These are phyloP conservation scores for Trypanosoma cruzi DNA, from an alignment of 208 protist species.

Conservation along the genomic window DNA sequence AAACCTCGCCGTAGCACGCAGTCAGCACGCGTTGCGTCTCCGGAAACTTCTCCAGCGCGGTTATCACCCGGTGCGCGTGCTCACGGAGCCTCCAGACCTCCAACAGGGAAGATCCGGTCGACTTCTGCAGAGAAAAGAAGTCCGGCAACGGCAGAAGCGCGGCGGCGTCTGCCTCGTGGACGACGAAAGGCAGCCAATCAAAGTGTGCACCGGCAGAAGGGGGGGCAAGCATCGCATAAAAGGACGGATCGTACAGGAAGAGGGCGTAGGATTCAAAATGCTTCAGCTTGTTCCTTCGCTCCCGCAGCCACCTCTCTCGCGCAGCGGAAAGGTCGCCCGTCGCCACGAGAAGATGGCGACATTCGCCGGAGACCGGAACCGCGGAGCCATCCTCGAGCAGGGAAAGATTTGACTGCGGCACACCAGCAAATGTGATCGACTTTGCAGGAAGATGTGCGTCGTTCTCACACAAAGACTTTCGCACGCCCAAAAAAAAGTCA, in stretches of 20 bases:
- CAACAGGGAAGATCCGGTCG: slow-evolving; percentile 36
- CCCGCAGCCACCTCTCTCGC: slow-evolving; percentile 37
- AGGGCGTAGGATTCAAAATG: slow-evolving; percentile 65
- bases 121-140: slow-evolving; percentile 32
- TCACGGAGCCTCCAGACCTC: slow-evolving; percentile 53
- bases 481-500: slow-evolving; percentile 67
- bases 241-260: slow-evolving; percentile 66
- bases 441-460: slow-evolving; percentile 14
- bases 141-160: slow-evolving; percentile 45
- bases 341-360: slow-evolving; percentile 5
- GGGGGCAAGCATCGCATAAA: slow-evolving; percentile 54
- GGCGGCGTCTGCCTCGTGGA: slow-evolving; percentile 38
- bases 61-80: slow-evolving; percentile 29
- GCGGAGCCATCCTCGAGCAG: slow-evolving; percentile 37
- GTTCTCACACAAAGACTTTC: slow-evolving; percentile 48
- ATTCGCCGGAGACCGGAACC: slow-evolving; percentile 34
- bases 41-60: slow-evolving; percentile 42
- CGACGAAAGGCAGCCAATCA: slow-evolving; percentile 64
- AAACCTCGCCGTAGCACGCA: slow-evolving; percentile 58
- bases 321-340: slow-evolving; percentile 25
- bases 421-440: slow-evolving; percentile 22
- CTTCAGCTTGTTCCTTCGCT: slow-evolving; percentile 37
- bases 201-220: slow-evolving; percentile 38
- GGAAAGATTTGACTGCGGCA: slow-evolving; percentile 18
- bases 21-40: slow-evolving; percentile 60